phyloP scores from a whole-genome alignment of 495 filamentous ascomycete species.

The Lasiosphaeris hirsuta region DNA sequence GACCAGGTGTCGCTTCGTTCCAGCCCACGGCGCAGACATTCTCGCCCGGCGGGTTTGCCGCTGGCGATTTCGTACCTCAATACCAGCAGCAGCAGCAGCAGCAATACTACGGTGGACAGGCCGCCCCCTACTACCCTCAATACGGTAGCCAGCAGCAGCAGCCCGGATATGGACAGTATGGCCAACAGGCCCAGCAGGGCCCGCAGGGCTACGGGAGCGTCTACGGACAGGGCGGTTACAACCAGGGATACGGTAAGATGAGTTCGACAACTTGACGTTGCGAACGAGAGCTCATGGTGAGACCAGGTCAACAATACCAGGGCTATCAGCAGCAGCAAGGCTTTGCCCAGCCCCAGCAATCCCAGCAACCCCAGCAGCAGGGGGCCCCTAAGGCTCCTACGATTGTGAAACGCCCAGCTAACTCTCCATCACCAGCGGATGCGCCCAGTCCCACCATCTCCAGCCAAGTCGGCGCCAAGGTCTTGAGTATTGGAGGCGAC shows the following conservation, averaged over 20 bases:
- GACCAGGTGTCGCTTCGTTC: slow-evolving; percentile 76
- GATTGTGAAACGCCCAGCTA: slow-evolving; percentile 63
- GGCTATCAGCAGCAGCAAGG: slow-evolving; percentile 38
- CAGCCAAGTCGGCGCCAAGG: slow-evolving; percentile 48
- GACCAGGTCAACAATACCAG: slow-evolving; percentile 41
- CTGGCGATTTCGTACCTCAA: slow-evolving; percentile 43
- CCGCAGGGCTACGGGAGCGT: slow-evolving; percentile 49
- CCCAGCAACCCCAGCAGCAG: slow-evolving; percentile 55
- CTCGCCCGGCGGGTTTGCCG: slow-evolving; percentile 62
- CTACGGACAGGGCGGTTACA: slow-evolving; percentile 51
- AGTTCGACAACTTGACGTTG: slow-evolving; percentile 10
- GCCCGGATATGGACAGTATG: slow-evolving; percentile 54
- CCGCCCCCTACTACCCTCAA: slow-evolving; percentile 49
- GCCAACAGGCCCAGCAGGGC: slow-evolving; percentile 22
- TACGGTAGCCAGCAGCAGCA: slow-evolving; percentile 58
- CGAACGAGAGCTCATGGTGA: slow-evolving; percentile 30
- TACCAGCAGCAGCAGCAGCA: slow-evolving; percentile 53
- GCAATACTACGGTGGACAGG: slow-evolving; percentile 44
- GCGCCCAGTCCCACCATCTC: slow-evolving; percentile 47
- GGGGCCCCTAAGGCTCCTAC: slow-evolving; percentile 55
- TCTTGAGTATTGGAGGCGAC: slow-evolving; percentile 49
- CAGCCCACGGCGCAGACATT: slow-evolving; percentile 74
- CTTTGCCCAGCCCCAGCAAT: slow-evolving; percentile 48
- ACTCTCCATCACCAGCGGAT: slow-evolving; percentile 40
- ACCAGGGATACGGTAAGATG: slow-evolving; percentile 56